phyloP scores from a whole-genome alignment of 768 basidiomycete genomes.

The Brasilioporus rufonigricans region DNA sequence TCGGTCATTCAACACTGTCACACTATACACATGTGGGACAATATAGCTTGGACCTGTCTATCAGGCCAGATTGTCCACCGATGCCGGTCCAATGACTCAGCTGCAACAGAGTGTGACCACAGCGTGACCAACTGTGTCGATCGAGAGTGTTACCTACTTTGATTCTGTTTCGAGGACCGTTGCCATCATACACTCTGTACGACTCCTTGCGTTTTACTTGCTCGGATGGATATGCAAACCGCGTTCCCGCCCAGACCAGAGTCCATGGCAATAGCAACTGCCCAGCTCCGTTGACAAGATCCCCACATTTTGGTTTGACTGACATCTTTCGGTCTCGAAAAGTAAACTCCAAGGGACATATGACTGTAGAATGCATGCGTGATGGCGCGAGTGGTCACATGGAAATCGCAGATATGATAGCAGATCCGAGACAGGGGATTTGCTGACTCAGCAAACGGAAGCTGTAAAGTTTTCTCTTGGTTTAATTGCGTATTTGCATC shows the following conservation, averaged over 20 bases:
- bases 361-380: not conserved
- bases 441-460: slow-evolving; percentile 14
- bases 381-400: not conserved
- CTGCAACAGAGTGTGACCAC: too few species aligned
- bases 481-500: not conserved
- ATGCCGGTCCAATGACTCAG: too few species aligned
- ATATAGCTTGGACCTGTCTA: not conserved
- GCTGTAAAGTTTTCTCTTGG: not conserved
- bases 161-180: not conserved
- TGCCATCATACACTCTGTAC: not conserved
- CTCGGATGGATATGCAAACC: not conserved
- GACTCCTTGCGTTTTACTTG: not conserved
- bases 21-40: too few species aligned
- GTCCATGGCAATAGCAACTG: too few species aligned
- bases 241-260: not conserved
- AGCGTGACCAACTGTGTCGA: too few species aligned
- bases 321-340: not conserved
- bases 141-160: not conserved
- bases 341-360: not conserved
- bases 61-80: too few species aligned
- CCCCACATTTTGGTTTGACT: not conserved
- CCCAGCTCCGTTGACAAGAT: too few species aligned
- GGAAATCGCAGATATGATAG: not conserved
- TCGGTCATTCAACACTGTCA: too few species aligned
- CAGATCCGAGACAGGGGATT: not conserved